A percentile compares a stretch with the other conserved stretches of the same genome.
These are phyloP conservation scores for Backusella liffmaniae DNA, from an alignment of 192 early-diverging fungal genomes.

Conservation along the genomic window DNA sequence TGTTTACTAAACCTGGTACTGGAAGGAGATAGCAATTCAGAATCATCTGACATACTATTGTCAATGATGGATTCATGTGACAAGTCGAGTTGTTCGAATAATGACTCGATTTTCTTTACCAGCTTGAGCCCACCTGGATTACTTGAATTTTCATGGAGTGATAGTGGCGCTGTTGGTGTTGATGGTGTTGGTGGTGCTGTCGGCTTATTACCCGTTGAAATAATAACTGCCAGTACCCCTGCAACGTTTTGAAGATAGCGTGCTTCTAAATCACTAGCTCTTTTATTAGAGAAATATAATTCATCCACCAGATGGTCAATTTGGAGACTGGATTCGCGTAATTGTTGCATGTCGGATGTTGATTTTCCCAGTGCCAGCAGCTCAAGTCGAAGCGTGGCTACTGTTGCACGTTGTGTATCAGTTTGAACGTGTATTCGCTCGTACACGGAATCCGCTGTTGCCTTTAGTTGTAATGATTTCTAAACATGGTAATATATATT, in stretches of 20 bases:
- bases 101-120: background rate
- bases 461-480: conserved; percentile 9
- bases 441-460: conserved; percentile 1
- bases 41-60: conserved; percentile 7
- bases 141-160: background rate
- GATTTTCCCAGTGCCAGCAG: background rate
- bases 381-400: background rate
- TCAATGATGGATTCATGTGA: conserved; percentile 5
- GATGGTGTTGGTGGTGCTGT: background rate
- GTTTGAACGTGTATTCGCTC: conserved; percentile 8
- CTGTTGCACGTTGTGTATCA: conserved; percentile 2
- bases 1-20: conserved; percentile 1
- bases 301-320: background rate
- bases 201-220: background rate
- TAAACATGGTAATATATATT: conserved; percentile 8
- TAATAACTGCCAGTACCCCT: background rate
- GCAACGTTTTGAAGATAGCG: conserved; percentile 1
- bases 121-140: background rate
- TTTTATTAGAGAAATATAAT: conserved; percentile 3
- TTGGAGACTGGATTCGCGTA: background rate
- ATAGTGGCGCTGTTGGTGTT: background rate
- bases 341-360: background rate
- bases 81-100: background rate
- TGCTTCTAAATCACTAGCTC: background rate
- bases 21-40: background rate